phyloP scores from a whole-genome alignment of 2,329 filamentous ascomycete species.

The Talaromyces sp. region DNA sequence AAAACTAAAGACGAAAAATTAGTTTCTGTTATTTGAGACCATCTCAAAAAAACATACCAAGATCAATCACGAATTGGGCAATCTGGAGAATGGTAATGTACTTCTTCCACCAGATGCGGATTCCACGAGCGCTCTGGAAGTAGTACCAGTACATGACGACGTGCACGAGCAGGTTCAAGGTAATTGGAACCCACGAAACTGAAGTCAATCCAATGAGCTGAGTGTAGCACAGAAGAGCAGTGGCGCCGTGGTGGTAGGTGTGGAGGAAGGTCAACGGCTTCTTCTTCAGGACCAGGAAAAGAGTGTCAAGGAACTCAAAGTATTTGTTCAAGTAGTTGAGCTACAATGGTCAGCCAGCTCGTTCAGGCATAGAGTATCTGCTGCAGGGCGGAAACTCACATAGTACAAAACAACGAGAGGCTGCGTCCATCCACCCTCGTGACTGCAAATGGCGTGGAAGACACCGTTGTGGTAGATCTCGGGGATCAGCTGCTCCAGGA shows the following conservation, averaged over 20 bases:
- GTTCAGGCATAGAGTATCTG: not conserved
- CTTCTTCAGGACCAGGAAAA: slow-evolving; percentile 98
- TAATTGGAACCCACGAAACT: slow-evolving; percentile 92
- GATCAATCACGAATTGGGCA: slow-evolving; percentile 92
- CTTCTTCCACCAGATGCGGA: slow-evolving; percentile 99
- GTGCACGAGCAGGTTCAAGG: slow-evolving; percentile 86
- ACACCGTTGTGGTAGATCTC: slow-evolving; percentile 73
- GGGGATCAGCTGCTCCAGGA: slow-evolving; percentile 84
- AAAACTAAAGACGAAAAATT: slow-evolving; percentile 59
- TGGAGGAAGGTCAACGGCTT: slow-evolving; percentile 98
- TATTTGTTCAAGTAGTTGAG: slow-evolving; percentile 99
- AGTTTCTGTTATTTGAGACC: slow-evolving; percentile 16
- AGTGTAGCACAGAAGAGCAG: slow-evolving; percentile 94
- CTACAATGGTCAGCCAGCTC: slow-evolving; percentile 48
- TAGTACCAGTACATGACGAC: slow-evolving; percentile 99
- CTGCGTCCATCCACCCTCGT: slow-evolving; percentile 84
- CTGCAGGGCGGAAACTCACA: slow-evolving; percentile 50
- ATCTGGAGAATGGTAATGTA: slow-evolving; percentile 98
- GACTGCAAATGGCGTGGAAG: slow-evolving; percentile 77
- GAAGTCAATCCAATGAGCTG: slow-evolving; percentile 89
- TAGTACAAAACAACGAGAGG: slow-evolving; percentile 94
- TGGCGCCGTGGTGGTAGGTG: slow-evolving; percentile 97
- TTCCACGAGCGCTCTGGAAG: slow-evolving; percentile 94
- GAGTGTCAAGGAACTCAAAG: slow-evolving; percentile 87
- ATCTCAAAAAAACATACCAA: slow-evolving; percentile 66